phyloP scores from a whole-genome alignment of 2,329 filamentous ascomycete species.

The Colletotrichum orchidophilum region DNA sequence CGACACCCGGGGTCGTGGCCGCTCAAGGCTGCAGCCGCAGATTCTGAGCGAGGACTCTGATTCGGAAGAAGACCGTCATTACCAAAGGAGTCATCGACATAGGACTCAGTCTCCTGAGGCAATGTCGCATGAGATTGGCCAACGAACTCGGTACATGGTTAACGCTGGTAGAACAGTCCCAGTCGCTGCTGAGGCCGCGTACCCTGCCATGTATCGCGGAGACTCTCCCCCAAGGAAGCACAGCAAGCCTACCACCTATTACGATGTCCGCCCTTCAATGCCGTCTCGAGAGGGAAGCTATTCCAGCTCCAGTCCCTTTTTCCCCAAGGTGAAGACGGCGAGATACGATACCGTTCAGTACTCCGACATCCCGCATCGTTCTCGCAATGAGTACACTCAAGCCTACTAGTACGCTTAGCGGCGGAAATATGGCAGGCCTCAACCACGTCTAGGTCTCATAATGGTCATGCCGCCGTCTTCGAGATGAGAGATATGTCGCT shows the following conservation, averaged over 20 bases:
- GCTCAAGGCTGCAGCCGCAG: slow-evolving; percentile 49
- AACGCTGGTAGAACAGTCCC: slow-evolving; percentile 40
- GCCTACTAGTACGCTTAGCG: neutral
- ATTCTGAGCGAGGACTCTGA: slow-evolving; percentile 44
- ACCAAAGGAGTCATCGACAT: slow-evolving; percentile 45
- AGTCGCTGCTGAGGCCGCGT: slow-evolving; percentile 27
- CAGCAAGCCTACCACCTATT: slow-evolving; percentile 14
- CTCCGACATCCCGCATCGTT: slow-evolving; percentile 39
- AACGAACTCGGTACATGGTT: slow-evolving; percentile 24
- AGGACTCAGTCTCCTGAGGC: slow-evolving; percentile 47
- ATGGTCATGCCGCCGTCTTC: neutral
- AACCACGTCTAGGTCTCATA: neutral
- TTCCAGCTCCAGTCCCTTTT: slow-evolving; percentile 36
- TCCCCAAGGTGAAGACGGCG: slow-evolving; percentile 47
- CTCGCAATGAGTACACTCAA: slow-evolving; percentile 37
- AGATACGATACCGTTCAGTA: slow-evolving; percentile 46
- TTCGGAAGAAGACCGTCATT: slow-evolving; percentile 43
- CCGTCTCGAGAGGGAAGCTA: slow-evolving; percentile 44
- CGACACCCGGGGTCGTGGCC: slow-evolving; percentile 47
- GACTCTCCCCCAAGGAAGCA: slow-evolving; percentile 19
- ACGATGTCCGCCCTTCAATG: slow-evolving; percentile 41
- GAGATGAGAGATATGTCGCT: slow-evolving; percentile 13
- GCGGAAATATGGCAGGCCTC: neutral
- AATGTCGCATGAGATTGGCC: slow-evolving; percentile 23
- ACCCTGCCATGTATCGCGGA: slow-evolving; percentile 38